phyloP scores from a whole-genome alignment of 2,329 filamentous ascomycete species.

The Xylariaceae sp. region DNA sequence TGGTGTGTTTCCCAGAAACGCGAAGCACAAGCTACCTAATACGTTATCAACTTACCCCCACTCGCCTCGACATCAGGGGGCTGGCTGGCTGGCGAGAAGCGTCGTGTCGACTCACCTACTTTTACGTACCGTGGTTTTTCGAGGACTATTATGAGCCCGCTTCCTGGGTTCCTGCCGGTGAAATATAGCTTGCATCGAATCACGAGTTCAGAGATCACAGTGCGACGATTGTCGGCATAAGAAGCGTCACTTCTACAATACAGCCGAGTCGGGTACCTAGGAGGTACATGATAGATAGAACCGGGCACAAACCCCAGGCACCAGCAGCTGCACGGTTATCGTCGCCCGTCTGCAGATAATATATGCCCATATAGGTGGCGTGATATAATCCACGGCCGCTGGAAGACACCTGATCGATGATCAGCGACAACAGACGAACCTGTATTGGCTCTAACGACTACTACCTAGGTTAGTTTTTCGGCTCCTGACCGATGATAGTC shows the following conservation, averaged over 20 bases:
- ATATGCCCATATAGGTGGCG: conserved; percentile 17
- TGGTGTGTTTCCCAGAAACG: background rate
- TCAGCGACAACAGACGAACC: conserved; percentile 4
- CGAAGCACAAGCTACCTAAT: background rate
- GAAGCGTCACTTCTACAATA: conserved; percentile 25
- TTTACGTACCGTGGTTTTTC: conserved; percentile 9
- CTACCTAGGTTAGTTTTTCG: conserved; percentile 7
- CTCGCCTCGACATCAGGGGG: background rate
- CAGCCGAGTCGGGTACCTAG: conserved; percentile 32
- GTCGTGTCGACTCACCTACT: background rate
- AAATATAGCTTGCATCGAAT: conserved; percentile 32
- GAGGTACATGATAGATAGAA: conserved; percentile 22
- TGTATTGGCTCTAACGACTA: conserved; percentile 2
- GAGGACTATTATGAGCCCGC: conserved; percentile 12
- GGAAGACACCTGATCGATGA: background rate
- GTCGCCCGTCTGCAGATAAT: conserved; percentile 23
- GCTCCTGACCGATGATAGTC: conserved; percentile 13
- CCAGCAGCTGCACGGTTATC: conserved; percentile 30
- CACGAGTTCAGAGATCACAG: conserved; percentile 10
- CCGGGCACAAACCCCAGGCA: conserved; percentile 21
- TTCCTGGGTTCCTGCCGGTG: conserved; percentile 28
- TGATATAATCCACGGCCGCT: conserved; percentile 15
- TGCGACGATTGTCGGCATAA: conserved; percentile 12
- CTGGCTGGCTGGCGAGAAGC: conserved; percentile 3
- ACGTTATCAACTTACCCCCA: background rate